Evolutionary conservation across 371 early-diverging fungal species (phyloP).

Genomic region (Mucor lusitanicus): DNA sequence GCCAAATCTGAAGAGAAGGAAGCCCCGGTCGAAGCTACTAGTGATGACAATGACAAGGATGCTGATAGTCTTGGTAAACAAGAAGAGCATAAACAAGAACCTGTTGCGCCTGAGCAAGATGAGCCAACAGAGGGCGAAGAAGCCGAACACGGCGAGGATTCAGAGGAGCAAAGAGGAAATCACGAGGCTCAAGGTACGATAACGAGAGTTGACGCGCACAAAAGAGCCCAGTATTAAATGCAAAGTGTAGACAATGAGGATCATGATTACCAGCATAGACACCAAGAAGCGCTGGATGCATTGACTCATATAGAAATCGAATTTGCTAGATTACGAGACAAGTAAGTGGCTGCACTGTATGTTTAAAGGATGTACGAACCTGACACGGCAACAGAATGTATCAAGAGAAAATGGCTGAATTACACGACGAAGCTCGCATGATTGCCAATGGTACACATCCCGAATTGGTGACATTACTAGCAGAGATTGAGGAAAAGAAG

Average conservation of each 20-base stretch:
- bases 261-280: slow-evolving; percentile 34
- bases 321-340: slow-evolving; percentile 49
- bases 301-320: slow-evolving; percentile 55
- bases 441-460: slow-evolving; percentile 65
- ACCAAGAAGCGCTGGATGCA: slow-evolving; percentile 52
- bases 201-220: not conserved
- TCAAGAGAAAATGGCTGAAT: slow-evolving; percentile 59
- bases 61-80: not conserved
- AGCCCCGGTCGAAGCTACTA: not conserved
- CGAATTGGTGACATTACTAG: slow-evolving; percentile 56
- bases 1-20: not conserved
- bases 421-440: slow-evolving; percentile 61
- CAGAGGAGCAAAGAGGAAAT: slow-evolving; percentile 7
- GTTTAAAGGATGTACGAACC: not conserved
- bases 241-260: slow-evolving; percentile 18
- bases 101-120: not conserved
- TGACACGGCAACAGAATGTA: slow-evolving; percentile 49
- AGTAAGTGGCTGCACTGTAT: not conserved
- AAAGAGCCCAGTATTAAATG: not conserved
- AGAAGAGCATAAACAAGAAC: not conserved
- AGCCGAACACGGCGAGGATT: slow-evolving; percentile 2
- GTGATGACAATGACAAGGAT: not conserved
- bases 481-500: slow-evolving; percentile 60
- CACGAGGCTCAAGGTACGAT: slow-evolving; percentile 13
- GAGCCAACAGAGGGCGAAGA: slow-evolving; percentile 1